Conservation (phyloP, 331 rosid genomes). For the Saraca asoca region DNA sequence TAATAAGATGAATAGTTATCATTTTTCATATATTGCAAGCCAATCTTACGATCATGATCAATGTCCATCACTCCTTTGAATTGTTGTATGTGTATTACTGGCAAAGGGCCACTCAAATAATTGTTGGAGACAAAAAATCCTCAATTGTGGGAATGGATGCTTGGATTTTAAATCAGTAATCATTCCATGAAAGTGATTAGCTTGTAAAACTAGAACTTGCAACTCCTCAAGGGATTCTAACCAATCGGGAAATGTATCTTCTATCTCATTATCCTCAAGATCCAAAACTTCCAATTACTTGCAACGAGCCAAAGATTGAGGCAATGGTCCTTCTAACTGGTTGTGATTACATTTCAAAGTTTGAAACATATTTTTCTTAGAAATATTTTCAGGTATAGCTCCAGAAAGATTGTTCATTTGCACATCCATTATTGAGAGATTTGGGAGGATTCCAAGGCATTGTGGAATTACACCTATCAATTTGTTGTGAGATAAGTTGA, state of each 20-base stretch:
- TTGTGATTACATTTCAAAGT: too few species aligned
- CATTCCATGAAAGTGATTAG: not conserved
- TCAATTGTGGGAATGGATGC: not conserved
- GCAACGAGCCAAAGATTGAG: not conserved
- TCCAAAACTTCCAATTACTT: not conserved
- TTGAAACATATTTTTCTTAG: too few species aligned
- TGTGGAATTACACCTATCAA: too few species aligned
- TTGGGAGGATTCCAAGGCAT: too few species aligned
- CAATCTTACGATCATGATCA: not conserved
- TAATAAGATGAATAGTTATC: too few species aligned
- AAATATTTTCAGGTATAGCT: too few species aligned
- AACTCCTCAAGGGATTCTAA: not conserved
- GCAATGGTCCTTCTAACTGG: not conserved
- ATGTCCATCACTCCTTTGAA: not conserved
- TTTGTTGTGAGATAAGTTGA: too few species aligned
- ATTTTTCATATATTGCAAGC: not conserved
- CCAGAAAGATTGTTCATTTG: too few species aligned
- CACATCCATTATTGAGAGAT: too few species aligned
- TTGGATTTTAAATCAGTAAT: not conserved
- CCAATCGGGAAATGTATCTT: not conserved
- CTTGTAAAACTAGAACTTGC: not conserved
- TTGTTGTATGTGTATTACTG: not conserved
- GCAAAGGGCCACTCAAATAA: not conserved
- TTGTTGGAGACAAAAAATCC: not conserved
- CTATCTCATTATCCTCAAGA: not conserved